Percentiles rank a stretch among this genome's conserved stretches.
These are phyloP conservation scores for Wickerhamiella pararugosa DNA, from an alignment of 1,139 yeast species.

Conservation along the genomic window DNA sequence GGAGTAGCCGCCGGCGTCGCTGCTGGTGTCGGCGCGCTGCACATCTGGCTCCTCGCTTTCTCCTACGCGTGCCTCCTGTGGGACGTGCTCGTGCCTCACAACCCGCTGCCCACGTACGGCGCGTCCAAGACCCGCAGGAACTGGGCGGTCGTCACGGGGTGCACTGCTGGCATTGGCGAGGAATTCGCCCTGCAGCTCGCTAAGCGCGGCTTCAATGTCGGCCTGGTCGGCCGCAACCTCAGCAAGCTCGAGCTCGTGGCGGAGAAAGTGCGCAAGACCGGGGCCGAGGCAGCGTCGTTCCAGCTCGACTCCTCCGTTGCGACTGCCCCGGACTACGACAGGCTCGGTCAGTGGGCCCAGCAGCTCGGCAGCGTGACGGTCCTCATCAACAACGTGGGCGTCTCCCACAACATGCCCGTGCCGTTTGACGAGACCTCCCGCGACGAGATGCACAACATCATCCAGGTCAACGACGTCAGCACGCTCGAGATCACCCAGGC, in stretches of 20 bases:
- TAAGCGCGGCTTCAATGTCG: constrained; percentile 62
- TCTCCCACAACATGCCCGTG: constrained; percentile 87
- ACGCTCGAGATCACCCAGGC: constrained; percentile 72
- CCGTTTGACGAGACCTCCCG: constrained; percentile 72
- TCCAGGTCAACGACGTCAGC: constrained; percentile 73
- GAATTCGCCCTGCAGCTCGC: constrained; percentile 84
- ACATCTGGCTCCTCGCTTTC: too few species aligned
- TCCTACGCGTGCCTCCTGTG: too few species aligned
- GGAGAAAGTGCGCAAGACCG: constrained; percentile 43
- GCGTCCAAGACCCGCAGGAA: constrained; percentile 28
- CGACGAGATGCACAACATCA: constrained; percentile 58
- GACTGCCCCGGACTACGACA: constrained; percentile 37
- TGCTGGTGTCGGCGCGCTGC: too few species aligned
- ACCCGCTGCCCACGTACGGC: constrained; percentile 57
- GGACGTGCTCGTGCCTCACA: constrained; percentile 31
- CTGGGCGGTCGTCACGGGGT: constrained; percentile 94
- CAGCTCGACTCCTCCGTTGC: constrained; percentile 69
- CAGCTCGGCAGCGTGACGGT: constrained; percentile 36
- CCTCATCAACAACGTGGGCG: constrained; percentile 85
- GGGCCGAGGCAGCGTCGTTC: constrained; percentile 49
- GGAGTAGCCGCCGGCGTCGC: too few species aligned
- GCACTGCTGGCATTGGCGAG: constrained; percentile 95
- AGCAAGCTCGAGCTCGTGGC: constrained; percentile 58
- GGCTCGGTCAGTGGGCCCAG: constrained; percentile 35
- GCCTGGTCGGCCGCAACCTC: constrained; percentile 71